Conservation (phyloP, 768 basidiomycete species). For the Rhizopogon rudus region DNA sequence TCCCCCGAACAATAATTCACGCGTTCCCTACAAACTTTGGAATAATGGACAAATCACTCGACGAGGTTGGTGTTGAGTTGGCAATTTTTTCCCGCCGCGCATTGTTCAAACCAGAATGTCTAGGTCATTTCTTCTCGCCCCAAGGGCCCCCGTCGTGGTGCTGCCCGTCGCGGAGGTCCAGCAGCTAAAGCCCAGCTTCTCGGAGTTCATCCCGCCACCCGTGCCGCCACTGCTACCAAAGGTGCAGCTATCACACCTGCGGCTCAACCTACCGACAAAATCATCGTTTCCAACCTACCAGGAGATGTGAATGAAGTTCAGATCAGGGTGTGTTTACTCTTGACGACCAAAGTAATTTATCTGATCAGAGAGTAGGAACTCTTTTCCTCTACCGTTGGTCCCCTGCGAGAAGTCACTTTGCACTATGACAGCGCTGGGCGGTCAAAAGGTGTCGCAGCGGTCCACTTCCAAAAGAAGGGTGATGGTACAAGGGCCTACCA, state of each 20-base stretch:
- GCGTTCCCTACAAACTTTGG: neutral
- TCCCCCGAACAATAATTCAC: neutral
- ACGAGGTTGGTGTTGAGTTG: conserved; percentile 53
- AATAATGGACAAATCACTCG: conserved; percentile 78
- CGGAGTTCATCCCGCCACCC: conserved; percentile 44
- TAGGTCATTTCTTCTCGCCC: conserved; percentile 69
- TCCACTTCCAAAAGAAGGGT: conserved; percentile 81
- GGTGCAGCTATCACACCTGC: conserved; percentile 36
- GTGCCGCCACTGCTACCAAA: conserved; percentile 41
- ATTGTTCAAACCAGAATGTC: conserved; percentile 17
- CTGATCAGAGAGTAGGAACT: conserved; percentile 61
- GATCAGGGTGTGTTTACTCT: conserved; percentile 61
- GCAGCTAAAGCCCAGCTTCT: conserved; percentile 56
- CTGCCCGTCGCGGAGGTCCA: conserved; percentile 32
- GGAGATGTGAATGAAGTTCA: conserved; percentile 89
- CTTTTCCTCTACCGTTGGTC: conserved; percentile 87
- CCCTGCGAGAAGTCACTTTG: conserved; percentile 77
- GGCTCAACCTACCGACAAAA: conserved; percentile 63
- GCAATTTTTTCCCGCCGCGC: conserved; percentile 10
- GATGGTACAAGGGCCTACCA: conserved; percentile 90
- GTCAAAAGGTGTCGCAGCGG: conserved; percentile 86
- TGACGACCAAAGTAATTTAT: conserved; percentile 1
- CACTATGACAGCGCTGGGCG: conserved; percentile 81
- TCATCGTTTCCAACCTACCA: conserved; percentile 94
- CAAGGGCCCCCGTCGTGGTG: conserved; percentile 38